Base-by-base conservation (phyloP, 352 stramenopile genomes). In the Pythium monospermum region DNA sequence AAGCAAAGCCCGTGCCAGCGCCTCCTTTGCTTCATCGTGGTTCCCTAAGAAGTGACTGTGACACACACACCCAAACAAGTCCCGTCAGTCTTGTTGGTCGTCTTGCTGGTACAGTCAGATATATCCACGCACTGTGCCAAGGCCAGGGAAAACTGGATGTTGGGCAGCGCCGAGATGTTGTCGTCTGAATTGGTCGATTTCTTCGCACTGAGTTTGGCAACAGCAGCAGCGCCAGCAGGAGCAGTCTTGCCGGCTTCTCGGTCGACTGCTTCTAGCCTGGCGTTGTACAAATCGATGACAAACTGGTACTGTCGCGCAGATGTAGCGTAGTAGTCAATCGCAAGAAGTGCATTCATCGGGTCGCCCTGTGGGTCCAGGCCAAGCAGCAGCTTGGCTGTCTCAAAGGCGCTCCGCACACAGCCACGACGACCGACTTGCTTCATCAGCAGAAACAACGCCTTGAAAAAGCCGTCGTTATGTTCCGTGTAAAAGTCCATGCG, bases 341-440 rank as follows among this genome's bases (percentile, higher is more conserved):
- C 76, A 8, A 91, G 66, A 42, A 94, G 58, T 39, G 87, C 77
- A 35, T 81, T 76, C 74, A 94, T 87, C 27, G 83, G 83, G 42
- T 94, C 83, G 23, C 83, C 83, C 31, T 78, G 67, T 7, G 83
- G 83, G 43, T 94, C 83, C 22, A 94, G 47, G n/a, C 72, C 69
- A 22, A 91, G 59, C 40, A 91, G 28, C 19, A 94, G 48, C 52
- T 87, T 89, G 10, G 76, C 74, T 8, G 77, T 87, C 55, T 94
- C 83, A 25, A 94, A 94, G 1, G 83, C 83, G 41, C 83, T 94
- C n/a, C 80, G 78, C 59, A 89, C 82, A 55, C 83, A 94, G 1
- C 83, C 80, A 26, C 83, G 76, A 18, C 83, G 77, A 12, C 83
- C 83, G 25, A 91, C 83, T 55, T 91, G 83, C 64, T 91, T 88